Conservation (phyloP, 352 stramenopile genomes). For the Phytopythium helicoides region DNA sequence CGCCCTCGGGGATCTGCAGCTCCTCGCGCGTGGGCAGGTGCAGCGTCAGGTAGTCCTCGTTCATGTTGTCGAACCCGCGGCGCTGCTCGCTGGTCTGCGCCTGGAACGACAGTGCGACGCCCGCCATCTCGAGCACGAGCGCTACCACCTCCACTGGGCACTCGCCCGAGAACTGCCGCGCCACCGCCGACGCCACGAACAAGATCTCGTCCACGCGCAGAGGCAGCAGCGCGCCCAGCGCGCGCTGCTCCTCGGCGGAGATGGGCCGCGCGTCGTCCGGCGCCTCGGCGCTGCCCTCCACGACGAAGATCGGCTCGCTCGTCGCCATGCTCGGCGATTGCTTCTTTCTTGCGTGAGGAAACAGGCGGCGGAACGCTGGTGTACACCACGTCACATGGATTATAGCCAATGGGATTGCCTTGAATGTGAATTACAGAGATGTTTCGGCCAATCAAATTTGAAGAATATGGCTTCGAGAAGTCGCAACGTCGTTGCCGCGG, state of each 20-base stretch:
- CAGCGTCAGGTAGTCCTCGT: slow-evolving; percentile 54
- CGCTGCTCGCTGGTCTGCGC: slow-evolving; percentile 23
- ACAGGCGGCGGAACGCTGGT: no score
- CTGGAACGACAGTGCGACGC: slow-evolving; percentile 49
- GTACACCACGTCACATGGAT: no score
- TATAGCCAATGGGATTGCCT: no score
- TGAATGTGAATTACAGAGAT: no score
- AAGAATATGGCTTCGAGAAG: no score
- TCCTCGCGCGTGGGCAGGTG: slow-evolving; percentile 30
- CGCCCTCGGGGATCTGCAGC: slow-evolving; percentile 35
- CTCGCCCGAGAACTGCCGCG: slow-evolving; percentile 16
- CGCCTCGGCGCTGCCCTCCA: slow-evolving; percentile 26
- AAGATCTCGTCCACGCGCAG: slow-evolving; percentile 32
- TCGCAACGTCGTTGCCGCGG: no score
- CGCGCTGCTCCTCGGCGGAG: slow-evolving; percentile 17
- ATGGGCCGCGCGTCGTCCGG: slow-evolving; percentile 13
- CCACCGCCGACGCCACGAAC: slow-evolving; percentile 38
- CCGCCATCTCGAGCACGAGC: slow-evolving; percentile 50
- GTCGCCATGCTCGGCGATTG: not conserved
- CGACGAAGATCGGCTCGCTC: slow-evolving; percentile 21
- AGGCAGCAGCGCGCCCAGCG: slow-evolving; percentile 9
- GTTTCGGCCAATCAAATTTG: no score
- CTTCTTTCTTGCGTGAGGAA: not conserved
- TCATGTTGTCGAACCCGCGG: slow-evolving; percentile 38
- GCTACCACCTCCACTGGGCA: slow-evolving; percentile 41